These are phyloP conservation scores for Ganoderma sinense DNA, from an alignment of 1,284 basidiomycete genomes.

Conservation along the genomic window DNA sequence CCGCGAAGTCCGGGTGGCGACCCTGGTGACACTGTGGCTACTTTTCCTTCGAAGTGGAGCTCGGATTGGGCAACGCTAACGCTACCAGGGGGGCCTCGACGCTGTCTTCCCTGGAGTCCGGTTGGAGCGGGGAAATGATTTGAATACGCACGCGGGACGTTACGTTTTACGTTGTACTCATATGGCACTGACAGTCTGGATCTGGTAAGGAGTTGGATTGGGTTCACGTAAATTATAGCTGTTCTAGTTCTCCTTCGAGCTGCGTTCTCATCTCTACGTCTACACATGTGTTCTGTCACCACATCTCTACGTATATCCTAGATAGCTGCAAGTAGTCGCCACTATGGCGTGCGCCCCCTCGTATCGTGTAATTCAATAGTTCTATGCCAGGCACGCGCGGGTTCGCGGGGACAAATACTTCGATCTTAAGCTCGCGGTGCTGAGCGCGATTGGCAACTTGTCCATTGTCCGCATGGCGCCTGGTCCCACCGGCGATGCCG, in stretches of 20 bases:
- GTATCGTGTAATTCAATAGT: slow-evolving; percentile 23
- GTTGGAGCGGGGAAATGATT: not conserved
- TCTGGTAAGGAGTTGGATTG: not conserved
- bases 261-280: slow-evolving; percentile 11
- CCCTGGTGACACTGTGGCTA: slow-evolving; percentile 24
- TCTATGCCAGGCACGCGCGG: slow-evolving; percentile 12
- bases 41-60: not conserved
- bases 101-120: not conserved
- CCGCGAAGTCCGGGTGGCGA: slow-evolving; percentile 34
- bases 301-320: slow-evolving; percentile 18
- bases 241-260: slow-evolving; percentile 15
- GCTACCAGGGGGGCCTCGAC: not conserved
- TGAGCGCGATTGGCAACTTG: slow-evolving; percentile 14
- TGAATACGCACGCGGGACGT: slow-evolving; percentile 5
- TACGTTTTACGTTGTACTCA: not conserved
- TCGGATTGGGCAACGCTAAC: not conserved
- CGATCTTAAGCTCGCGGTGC: not conserved
- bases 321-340: slow-evolving; percentile 22
- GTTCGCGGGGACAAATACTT: not conserved
- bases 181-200: slow-evolving; percentile 2
- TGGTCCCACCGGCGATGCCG: slow-evolving; percentile 20
- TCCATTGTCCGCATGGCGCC: slow-evolving; percentile 1
- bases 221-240: slow-evolving; percentile 21
- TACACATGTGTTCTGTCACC: slow-evolving; percentile 3
- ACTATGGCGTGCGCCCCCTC: slow-evolving; percentile 16